phyloP scores from a whole-genome alignment of 805 yeast genomes.

The Wickerhamia fluorescens region DNA sequence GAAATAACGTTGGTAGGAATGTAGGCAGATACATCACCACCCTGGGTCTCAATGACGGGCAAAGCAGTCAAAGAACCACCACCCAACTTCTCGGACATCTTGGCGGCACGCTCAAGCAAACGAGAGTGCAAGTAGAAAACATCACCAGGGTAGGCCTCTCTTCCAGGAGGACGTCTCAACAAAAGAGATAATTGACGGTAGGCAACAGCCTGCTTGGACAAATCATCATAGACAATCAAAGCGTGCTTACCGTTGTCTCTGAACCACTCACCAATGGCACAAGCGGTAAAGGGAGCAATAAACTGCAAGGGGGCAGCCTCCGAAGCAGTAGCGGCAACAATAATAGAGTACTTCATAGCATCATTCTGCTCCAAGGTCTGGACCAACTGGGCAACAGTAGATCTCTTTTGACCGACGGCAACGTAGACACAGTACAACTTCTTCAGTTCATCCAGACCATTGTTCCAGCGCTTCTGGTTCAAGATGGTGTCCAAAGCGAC shows the following conservation, averaged over 20 bases:
- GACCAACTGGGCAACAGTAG: slow-evolving; percentile 98
- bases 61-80: slow-evolving; percentile 94
- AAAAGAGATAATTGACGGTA: slow-evolving; percentile 98
- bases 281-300: slow-evolving; percentile 99
- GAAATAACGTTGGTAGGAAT: slow-evolving; percentile 97
- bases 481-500: slow-evolving; percentile 97
- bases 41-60: slow-evolving; percentile 96
- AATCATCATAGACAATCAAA: slow-evolving; percentile 93
- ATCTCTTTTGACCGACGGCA: slow-evolving; percentile 99
- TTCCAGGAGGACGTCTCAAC: slow-evolving; percentile 95
- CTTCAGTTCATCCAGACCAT: slow-evolving; percentile 90
- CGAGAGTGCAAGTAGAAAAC: slow-evolving; percentile 94
- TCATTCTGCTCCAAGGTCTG: slow-evolving; percentile 98
- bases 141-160: slow-evolving; percentile 97
- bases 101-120: slow-evolving; percentile 95
- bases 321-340: slow-evolving; percentile 99
- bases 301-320: slow-evolving; percentile 99
- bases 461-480: slow-evolving; percentile 99
- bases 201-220: slow-evolving; percentile 99
- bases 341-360: slow-evolving; percentile 94
- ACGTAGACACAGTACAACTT: slow-evolving; percentile 99
- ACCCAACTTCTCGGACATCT: slow-evolving; percentile 85
- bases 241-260: slow-evolving; percentile 99
- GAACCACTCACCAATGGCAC: slow-evolving; percentile 99
- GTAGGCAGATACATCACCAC: slow-evolving; percentile 98